Percentiles rank a stretch among this genome's conserved stretches.
phyloP scores from a whole-genome alignment of 768 basidiomycete species.

The Panaeolus papilionaceus region DNA sequence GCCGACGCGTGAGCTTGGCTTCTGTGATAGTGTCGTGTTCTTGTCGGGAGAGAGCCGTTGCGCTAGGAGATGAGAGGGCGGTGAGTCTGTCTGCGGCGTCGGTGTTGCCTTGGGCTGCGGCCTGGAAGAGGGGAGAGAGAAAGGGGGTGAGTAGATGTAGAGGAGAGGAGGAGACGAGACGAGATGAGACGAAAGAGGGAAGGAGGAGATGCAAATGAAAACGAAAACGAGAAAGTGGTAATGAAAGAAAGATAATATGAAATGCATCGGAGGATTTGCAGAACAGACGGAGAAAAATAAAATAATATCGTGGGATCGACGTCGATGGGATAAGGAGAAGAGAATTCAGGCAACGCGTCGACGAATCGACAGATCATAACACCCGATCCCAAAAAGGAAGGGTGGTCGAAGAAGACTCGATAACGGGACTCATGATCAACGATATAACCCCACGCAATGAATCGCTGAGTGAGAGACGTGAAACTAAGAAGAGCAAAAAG shows the following conservation, averaged over 20 bases:
- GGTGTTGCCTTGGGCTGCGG: constrained; percentile 75
- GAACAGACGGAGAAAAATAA: too few species aligned
- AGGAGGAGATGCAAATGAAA: background rate
- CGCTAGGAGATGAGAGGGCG: constrained; percentile 64
- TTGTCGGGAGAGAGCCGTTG: constrained; percentile 62
- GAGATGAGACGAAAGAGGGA: background rate
- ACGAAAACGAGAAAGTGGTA: background rate
- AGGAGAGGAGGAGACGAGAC: background rate
- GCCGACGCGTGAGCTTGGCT: constrained; percentile 78
- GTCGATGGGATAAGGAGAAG: too few species aligned
- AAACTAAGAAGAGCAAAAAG: too few species aligned
- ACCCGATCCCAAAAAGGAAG: too few species aligned
- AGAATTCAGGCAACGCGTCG: too few species aligned
- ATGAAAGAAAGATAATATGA: background rate
- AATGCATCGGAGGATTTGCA: background rate
- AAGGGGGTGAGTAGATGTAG: background rate
- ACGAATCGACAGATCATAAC: too few species aligned
- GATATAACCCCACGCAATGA: too few species aligned
- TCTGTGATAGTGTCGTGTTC: constrained; percentile 86
- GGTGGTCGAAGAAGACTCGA: too few species aligned
- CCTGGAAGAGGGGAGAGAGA: constrained; percentile 45
- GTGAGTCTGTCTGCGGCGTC: constrained; percentile 80
- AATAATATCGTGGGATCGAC: too few species aligned
- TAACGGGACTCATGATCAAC: too few species aligned
- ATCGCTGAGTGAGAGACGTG: too few species aligned